Evolutionary conservation across 805 yeast species (phyloP).

Genomic region (Myxozyma nipponensis): DNA sequence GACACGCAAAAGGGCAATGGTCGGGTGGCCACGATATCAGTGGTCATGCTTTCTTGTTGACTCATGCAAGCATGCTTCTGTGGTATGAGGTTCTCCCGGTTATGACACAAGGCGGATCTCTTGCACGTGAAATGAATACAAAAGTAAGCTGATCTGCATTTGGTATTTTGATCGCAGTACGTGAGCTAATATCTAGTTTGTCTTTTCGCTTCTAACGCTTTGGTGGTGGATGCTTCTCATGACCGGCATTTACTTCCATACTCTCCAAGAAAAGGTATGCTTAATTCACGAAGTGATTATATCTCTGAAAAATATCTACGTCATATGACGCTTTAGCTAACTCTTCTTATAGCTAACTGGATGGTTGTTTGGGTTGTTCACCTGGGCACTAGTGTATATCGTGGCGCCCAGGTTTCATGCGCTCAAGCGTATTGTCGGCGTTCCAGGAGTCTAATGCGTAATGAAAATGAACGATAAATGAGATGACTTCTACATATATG

Average conservation of each 20-base stretch:
- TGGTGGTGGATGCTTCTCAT: conserved; percentile 88
- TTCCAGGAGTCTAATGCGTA: conserved; percentile 23
- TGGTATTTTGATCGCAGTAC: neutral
- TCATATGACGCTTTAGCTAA: neutral
- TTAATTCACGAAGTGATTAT: neutral
- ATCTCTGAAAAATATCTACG: too few species aligned
- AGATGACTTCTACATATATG: too few species aligned
- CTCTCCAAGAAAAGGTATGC: conserved; percentile 57
- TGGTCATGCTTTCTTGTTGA: conserved; percentile 82
- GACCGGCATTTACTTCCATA: conserved; percentile 83
- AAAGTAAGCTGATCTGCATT: conserved; percentile 11
- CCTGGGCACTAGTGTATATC: conserved; percentile 25
- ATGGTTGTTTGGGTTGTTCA: conserved; percentile 19
- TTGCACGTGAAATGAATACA: conserved; percentile 19
- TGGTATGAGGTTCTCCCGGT: conserved; percentile 57
- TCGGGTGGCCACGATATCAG: conserved; percentile 92
- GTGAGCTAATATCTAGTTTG: conserved; percentile 18
- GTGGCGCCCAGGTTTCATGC: conserved; percentile 7
- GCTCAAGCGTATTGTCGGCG: conserved; percentile 12
- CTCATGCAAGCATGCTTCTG: conserved; percentile 61
- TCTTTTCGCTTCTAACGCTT: conserved; percentile 42
- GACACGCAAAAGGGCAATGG: conserved; percentile 65
- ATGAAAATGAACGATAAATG: too few species aligned
- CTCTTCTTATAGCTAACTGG: conserved; percentile 24
- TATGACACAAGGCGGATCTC: conserved; percentile 31